Evolutionary conservation across 768 basidiomycete genomes (phyloP), one percentile per base, ranked within the genome.

Genomic region (Pleurotus cornucopiae): DNA sequence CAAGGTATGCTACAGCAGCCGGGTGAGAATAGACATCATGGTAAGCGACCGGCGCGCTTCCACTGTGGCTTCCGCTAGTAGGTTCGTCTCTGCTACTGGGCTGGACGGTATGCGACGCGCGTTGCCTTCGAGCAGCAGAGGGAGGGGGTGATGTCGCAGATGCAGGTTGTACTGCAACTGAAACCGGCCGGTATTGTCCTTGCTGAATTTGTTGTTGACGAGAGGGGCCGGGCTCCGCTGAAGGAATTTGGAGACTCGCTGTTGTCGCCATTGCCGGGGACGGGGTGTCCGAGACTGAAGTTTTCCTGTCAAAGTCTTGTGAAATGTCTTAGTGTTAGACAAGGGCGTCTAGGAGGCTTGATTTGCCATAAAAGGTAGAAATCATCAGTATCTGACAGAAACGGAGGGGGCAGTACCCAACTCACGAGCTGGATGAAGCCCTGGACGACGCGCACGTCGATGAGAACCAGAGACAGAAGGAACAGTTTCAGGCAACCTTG

Each of bases 1-100:
- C 80, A 3, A 84, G 83, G 66, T 88, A 94, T n/a, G 88, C 88
- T 12, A 88, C 76, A 3, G 89, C 91, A 14, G 90, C 90, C 1
- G 91, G 91, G 66, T 94, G 91, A 2, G 86, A 79, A 68, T 91
- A 90, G 20, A 91, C 88, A 70, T 92, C 89, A 18, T 84, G 78
- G 67, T 81, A 83, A 1, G 73, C 74, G 5, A 79, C 72, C 7
- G 71, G 72, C 57, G 79, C 76, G 20, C 81, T 80, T 1, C 71
- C 70, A 14, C 74, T 70, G 30, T 66, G 66, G 3, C 20, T 13
- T 18, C 16, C 51, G 7, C 51, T 18, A 16, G 51, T 11, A n/a
- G 51, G 1, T 13, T 53, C 51, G 39, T 53, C 39, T 39, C 51
- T 34, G 20, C 38, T 64, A 54, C 16, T 62, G 58, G 45, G 62